Evolutionary conservation across 108 stramenopile genomes (phyloP).

Genomic region (Asterionellopsis glacialis): DNA sequence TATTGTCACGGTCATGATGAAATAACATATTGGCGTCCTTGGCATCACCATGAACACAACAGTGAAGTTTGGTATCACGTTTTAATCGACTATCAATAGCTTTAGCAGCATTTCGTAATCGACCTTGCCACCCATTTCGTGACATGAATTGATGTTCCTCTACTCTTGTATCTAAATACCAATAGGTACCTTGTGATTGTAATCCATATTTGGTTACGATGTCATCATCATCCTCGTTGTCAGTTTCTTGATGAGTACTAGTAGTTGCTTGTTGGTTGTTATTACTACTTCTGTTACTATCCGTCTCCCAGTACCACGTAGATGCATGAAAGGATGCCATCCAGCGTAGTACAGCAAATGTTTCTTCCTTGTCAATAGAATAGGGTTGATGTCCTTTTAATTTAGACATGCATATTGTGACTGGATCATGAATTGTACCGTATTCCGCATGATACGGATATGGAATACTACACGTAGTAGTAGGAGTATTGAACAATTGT

Average conservation of each 20-base stretch:
- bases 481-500: conserved; percentile 10
- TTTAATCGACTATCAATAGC: conserved; percentile 63
- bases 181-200: conserved; percentile 58
- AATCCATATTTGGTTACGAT: conserved; percentile 1
- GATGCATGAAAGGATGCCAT: conserved; percentile 66
- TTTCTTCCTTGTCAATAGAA: too few species aligned
- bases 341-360: conserved; percentile 30
- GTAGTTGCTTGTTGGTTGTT: background rate
- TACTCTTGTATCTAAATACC: conserved; percentile 75
- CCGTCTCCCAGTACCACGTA: too few species aligned
- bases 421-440: conserved; percentile 13
- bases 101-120: conserved; percentile 55
- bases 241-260: too few species aligned
- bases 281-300: background rate
- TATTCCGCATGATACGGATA: conserved; percentile 42
- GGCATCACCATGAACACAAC: conserved; percentile 63
- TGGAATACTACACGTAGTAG: conserved; percentile 9
- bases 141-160: conserved; percentile 66
- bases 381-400: background rate
- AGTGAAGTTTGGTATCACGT: conserved; percentile 52
- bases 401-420: conserved; percentile 26
- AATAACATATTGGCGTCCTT: conserved; percentile 68
- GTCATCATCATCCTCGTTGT: too few species aligned
- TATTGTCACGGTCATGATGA: conserved; percentile 5
- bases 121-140: conserved; percentile 55